Evolutionary conservation across 208 protist species (phyloP), one percentile per base, ranked within the genome.

Genomic region (Polymyxa betae): DNA sequence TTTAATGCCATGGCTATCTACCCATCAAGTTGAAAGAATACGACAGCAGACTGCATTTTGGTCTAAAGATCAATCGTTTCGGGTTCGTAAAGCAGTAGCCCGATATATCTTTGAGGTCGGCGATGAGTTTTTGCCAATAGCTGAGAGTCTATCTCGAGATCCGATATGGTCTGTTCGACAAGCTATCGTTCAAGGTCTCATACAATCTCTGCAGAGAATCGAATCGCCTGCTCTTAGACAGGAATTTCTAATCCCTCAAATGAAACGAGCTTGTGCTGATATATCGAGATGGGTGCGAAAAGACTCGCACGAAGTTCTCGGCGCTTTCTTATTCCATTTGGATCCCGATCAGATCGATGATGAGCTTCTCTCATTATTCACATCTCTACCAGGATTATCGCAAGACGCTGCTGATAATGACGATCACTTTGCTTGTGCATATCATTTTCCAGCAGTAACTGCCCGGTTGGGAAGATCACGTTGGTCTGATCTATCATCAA

Each of bases 261-360:
- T 82, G 16, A 43, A 45, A 12, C 72, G 72, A 5, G 72, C 72
- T 43, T 82, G 72, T n/a, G 5, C n/a, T 43, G 72, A 82, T 43
- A 5, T 20, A n/a, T 82, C 72, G 12, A 82, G 72, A 43, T 82
- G 72, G 72, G 72, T 82, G 5, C 72, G 72, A 16, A 82, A 82
- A 20, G 35, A 82, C 35, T 5, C 72, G 5, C n/a, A 40, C n/a
- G 16, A 45, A 43, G n/a, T n/a, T 35, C 72, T 82, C 5, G 72
- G 72, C n/a, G 35, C 10, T 35, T 82, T 82, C n/a, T 20, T 82
- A 43, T 82, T 45, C 72, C 16, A 5, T 12, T 35, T 82, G 72
- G 35, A 35, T 20, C 35, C n/a, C 5, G n/a, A 82, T 35, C 35
- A 35, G 35, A 35, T 82, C 16, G 72, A 82, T 43, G 5, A 5